These are phyloP conservation scores for Viola odorata DNA, from an alignment of 345 rosid genomes.

Conservation along the genomic window DNA sequence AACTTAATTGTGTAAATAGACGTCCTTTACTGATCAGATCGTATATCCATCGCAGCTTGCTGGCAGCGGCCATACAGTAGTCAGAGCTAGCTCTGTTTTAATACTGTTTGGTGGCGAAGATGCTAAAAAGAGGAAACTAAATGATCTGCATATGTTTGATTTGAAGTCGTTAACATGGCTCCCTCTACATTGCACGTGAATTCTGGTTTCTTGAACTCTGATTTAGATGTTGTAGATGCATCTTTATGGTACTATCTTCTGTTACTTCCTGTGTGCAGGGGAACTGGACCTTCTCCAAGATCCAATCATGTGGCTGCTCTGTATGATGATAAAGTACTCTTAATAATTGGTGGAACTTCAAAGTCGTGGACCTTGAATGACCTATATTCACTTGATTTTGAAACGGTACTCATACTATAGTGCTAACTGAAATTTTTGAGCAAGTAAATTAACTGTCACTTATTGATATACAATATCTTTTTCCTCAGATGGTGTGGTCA, in stretches of 20 bases:
- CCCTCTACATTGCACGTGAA: slow-evolving; percentile 95
- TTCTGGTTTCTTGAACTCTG: slow-evolving; percentile 4
- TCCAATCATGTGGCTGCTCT: slow-evolving; percentile 85
- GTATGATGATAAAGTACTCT: slow-evolving; percentile 68
- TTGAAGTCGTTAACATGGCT: slow-evolving; percentile 94
- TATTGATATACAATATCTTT: slow-evolving; percentile 8
- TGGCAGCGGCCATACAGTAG: slow-evolving; percentile 88
- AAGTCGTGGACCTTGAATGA: slow-evolving; percentile 82
- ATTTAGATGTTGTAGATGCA: background rate
- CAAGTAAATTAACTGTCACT: background rate
- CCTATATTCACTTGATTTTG: slow-evolving; percentile 93
- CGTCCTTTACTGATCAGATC: too few species aligned
- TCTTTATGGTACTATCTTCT: slow-evolving; percentile 1
- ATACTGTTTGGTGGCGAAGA: slow-evolving; percentile 95
- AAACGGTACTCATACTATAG: slow-evolving; percentile 47
- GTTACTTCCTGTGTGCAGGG: slow-evolving; percentile 38
- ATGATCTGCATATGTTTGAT: slow-evolving; percentile 95
- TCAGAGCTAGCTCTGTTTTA: slow-evolving; percentile 69
- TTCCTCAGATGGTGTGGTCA: slow-evolving; percentile 84
- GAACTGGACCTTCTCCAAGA: slow-evolving; percentile 84
- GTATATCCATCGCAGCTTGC: slow-evolving; percentile 51
- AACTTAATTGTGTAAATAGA: background rate
- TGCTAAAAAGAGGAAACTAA: slow-evolving; percentile 78
- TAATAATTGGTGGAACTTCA: slow-evolving; percentile 80
- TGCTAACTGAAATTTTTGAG: background rate